These are phyloP conservation scores for Punctularia strigosozonata DNA, from an alignment of 768 basidiomycete genomes.

Conservation along the genomic window DNA sequence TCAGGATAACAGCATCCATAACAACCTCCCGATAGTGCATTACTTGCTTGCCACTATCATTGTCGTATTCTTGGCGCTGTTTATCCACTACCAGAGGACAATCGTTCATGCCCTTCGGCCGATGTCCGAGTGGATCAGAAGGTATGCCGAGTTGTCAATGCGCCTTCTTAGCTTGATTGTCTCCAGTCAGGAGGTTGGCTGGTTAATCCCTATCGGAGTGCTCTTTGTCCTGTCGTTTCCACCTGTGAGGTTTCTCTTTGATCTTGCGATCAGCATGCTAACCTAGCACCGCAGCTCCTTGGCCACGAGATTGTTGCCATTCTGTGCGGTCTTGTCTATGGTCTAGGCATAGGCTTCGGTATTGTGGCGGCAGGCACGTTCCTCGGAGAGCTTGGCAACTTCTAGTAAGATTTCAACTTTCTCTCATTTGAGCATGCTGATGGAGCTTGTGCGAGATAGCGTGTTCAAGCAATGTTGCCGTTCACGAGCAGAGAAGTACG, in stretches of 20 bases:
- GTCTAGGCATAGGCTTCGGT: constrained; percentile 64
- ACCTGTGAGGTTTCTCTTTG: too few species aligned
- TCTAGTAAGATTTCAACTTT: constrained; percentile 46
- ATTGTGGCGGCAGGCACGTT: constrained; percentile 73
- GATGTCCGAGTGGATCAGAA: constrained; percentile 52
- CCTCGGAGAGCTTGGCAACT: constrained; percentile 80
- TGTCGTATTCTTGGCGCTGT: too few species aligned
- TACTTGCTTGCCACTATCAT: constrained; percentile 27
- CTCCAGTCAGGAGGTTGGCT: constrained; percentile 40
- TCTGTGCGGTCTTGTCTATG: constrained; percentile 76
- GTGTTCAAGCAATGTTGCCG: constrained; percentile 77
- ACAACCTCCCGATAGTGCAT: constrained; percentile 14
- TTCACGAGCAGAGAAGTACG: constrained; percentile 60
- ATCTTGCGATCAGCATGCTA: too few species aligned
- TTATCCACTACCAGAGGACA: constrained; percentile 35
- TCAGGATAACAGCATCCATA: too few species aligned
- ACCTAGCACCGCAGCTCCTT: too few species aligned
- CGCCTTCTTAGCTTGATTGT: too few species aligned
- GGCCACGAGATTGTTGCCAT: constrained; percentile 80
- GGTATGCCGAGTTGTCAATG: too few species aligned
- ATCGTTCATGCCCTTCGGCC: constrained; percentile 65
- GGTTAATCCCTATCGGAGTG: constrained; percentile 66
- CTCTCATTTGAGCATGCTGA: background rate
- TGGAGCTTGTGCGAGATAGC: constrained; percentile 21
- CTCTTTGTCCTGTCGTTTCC: constrained; percentile 80